Conservation (phyloP, 129 eudicot genomes). For the Centrapalus pauciflorus region DNA sequence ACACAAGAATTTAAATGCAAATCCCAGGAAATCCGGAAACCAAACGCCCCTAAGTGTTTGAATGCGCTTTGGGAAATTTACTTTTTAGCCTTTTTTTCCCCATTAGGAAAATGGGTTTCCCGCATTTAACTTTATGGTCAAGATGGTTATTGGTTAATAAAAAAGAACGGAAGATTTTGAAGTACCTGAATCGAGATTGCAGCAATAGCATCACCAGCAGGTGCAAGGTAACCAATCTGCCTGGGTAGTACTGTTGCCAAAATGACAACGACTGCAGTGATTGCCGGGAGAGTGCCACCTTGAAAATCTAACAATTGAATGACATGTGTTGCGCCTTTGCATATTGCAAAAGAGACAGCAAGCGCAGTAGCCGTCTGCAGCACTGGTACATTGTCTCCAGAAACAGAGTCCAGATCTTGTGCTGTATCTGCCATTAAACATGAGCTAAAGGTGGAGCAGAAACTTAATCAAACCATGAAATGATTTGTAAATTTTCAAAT, state of each 20-base stretch:
- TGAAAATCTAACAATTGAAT: slow-evolving; percentile 36
- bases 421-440: slow-evolving; percentile 38
- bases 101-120: no score
- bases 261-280: slow-evolving; percentile 64
- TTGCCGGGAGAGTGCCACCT: slow-evolving; percentile 61
- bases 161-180: neutral
- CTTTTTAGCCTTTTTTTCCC: no score
- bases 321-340: slow-evolving; percentile 50
- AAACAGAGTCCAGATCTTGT: slow-evolving; percentile 16
- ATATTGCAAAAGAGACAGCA: slow-evolving; percentile 67
- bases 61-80: no score
- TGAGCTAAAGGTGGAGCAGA: neutral
- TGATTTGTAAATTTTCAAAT: neutral
- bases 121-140: neutral
- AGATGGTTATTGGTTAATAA: neutral
- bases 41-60: no score
- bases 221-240: slow-evolving; percentile 61
- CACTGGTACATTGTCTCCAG: slow-evolving; percentile 44
- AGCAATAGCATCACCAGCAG: slow-evolving; percentile 72
- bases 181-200: slow-evolving; percentile 78
- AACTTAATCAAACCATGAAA: neutral
- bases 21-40: no score
- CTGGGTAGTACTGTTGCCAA: slow-evolving; percentile 68
- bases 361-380: slow-evolving; percentile 59
- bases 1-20: no score